Conservation (phyloP, 352 stramenopile species). For the Globisporangium cylindrosporum region DNA sequence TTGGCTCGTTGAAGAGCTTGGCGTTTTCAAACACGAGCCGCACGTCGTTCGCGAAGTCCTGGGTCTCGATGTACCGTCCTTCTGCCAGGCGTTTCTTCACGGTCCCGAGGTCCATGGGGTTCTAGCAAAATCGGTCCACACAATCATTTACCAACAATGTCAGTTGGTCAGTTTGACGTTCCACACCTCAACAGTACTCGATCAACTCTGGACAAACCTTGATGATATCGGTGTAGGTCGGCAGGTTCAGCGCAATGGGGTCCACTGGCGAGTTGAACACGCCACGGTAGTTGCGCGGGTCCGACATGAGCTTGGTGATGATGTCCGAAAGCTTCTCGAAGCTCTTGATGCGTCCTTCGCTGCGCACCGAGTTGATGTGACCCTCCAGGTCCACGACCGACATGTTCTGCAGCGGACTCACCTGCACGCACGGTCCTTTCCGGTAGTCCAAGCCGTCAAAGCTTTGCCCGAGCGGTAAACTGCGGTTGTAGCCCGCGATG, state of each 20-base stretch:
- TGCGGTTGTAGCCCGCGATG: slow-evolving; percentile 45
- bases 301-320: slow-evolving; percentile 67
- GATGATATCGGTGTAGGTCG: slow-evolving; percentile 69
- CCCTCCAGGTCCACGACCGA: slow-evolving; percentile 47
- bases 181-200: not conserved
- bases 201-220: slow-evolving; percentile 20
- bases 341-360: slow-evolving; percentile 54
- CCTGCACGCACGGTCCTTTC: slow-evolving; percentile 17
- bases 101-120: slow-evolving; percentile 92
- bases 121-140: slow-evolving; percentile 17
- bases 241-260: slow-evolving; percentile 58
- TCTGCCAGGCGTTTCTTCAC: slow-evolving; percentile 79
- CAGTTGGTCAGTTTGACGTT: not conserved
- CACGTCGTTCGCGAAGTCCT: slow-evolving; percentile 79
- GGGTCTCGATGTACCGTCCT: slow-evolving; percentile 80
- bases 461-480: slow-evolving; percentile 44
- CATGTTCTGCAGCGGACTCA: slow-evolving; percentile 65
- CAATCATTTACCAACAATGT: not conserved
- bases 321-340: slow-evolving; percentile 68
- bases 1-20: slow-evolving; percentile 79
- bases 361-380: slow-evolving; percentile 66
- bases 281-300: slow-evolving; percentile 66
- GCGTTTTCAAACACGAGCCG: slow-evolving; percentile 89
- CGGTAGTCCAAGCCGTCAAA: slow-evolving; percentile 4
- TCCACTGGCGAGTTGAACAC: slow-evolving; percentile 81